phyloP scores from a whole-genome alignment of 768 basidiomycete species.

The Mycena indigotica region DNA sequence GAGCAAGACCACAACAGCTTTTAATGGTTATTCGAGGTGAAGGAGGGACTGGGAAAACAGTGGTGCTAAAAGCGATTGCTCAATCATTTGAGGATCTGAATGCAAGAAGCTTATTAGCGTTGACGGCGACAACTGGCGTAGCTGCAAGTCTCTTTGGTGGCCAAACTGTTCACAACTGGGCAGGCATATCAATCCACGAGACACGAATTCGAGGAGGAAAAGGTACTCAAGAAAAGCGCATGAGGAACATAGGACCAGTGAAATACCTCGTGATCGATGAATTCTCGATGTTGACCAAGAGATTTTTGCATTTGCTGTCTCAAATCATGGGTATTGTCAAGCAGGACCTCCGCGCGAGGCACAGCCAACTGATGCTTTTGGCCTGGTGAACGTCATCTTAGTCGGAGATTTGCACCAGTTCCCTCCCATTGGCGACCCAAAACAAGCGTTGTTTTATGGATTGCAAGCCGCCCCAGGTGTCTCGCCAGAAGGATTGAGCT shows the following conservation, averaged over 20 bases:
- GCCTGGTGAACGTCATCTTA: neutral
- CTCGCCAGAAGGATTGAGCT: neutral
- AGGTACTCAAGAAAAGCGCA: conserved; percentile 9
- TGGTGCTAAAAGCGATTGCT: too few species aligned
- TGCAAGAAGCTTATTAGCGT: conserved; percentile 30
- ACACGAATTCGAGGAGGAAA: neutral
- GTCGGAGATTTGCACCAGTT: neutral
- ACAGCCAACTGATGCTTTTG: neutral
- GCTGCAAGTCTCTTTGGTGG: conserved; percentile 43
- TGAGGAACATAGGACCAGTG: conserved; percentile 20
- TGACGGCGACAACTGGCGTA: too few species aligned
- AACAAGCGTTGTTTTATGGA: neutral
- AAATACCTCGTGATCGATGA: conserved; percentile 42
- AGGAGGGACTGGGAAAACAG: too few species aligned
- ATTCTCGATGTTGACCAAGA: conserved; percentile 39
- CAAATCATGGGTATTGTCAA: conserved; percentile 13
- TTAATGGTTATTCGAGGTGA: conserved; percentile 40
- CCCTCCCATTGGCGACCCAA: neutral
- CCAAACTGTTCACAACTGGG: conserved; percentile 36
- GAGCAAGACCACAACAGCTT: conserved; percentile 26
- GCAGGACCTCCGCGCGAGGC: neutral
- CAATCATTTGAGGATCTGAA: conserved; percentile 33
- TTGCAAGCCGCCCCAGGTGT: neutral
- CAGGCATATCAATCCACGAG: conserved; percentile 23
- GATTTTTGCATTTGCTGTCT: conserved; percentile 24